Base-by-base conservation (phyloP, 202 grass and related monocot genomes). In the Cymbopogon flexuosus region DNA sequence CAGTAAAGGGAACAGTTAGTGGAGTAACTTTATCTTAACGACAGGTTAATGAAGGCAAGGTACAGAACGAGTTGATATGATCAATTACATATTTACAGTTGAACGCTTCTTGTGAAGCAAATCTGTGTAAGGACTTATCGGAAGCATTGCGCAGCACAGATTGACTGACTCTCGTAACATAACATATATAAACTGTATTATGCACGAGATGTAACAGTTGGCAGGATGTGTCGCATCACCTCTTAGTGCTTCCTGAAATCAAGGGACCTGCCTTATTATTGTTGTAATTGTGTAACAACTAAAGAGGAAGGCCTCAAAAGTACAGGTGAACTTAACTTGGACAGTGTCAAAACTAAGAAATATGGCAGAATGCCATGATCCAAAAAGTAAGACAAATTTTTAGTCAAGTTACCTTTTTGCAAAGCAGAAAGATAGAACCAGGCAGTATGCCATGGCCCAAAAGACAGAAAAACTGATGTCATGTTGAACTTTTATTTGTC, bases 361-460 rank as follows among this genome's bases (percentile, higher is more conserved):
- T 68, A 51, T 84, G 61, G 33, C 47, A 72, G 49, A 59, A 65
- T 62, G 66, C 59, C 71, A 82, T 78, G 49, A 78, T 89, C 73
- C 83, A 78, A 34, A 77, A 80, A 66, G 51, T 9, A 13, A 72
- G 78, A 88, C 87, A 88, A 65, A 75, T 77, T 66, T 89, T 49
- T 62, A 74, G 79, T 86, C 51, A 79, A 81, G 68, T 79, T 79
- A 74, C 41, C 79, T 39, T 33, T 89, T 78, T 58, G 39, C 37
- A 71, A 37, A 16, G 56, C 37, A 22, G 56, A 61, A 49, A 40
- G 30, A 72, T 72, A 77, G 19, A 68, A 39, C 19, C 2, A 14
- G 31, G 45, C 15, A 77, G 45, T 51, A 40, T 77, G 77, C 46
- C 65, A 77, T 23, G 77, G 72, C 47, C 35, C 72, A 45, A 58